Base-by-base conservation (phyloP, 2,329 filamentous ascomycete species). In the Hypoxylon sp. region DNA sequence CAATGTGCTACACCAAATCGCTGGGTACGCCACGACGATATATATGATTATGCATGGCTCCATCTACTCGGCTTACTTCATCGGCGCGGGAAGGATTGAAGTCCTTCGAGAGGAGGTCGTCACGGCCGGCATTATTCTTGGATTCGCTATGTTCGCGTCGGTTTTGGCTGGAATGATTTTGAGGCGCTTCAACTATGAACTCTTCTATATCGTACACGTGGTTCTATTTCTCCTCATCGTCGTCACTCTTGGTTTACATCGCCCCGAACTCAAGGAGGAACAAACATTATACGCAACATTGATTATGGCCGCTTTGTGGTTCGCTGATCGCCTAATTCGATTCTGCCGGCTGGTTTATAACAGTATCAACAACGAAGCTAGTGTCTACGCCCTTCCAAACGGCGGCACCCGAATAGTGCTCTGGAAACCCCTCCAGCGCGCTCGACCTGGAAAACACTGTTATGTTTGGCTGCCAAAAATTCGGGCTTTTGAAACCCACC, bases 381-480 rank as follows among this genome's bases (percentile, higher is more conserved):
- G 75, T 0, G 64, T 86, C 5, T 79, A 80, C 35, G 79, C 84
- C 6, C 79, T 87, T 2, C 77, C 83, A 1, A 77, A 82, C 15
- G 80, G 81, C 2, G 85, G 81, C 15, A 83, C 82, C 1, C 79
- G 82, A 15, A 75, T 87, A 1, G 74, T 84, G 1, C 77, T 87
- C 15, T 86, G 87, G 75, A 81, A 83, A 2, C 83, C 84, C 0
- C 66, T 81, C 0, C 77, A 79, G 2, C 69, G 75, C 5, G 84
- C 84, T 0, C 76, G 79, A 1, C 83, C 88, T 0, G 89, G 88
- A 1, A 86, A 87, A 67, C 89, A 92, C 74, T 88, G 87, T 71
- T 91, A 89, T 73, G 77, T 91, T 31, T 91, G 88, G 87, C 84
- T 91, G 6, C 89, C 89, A 0, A 79, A 79, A 3, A 82, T 91